These are phyloP conservation scores for Nakazawaea sp. DNA, from an alignment of 805 yeast species.

Conservation along the genomic window DNA sequence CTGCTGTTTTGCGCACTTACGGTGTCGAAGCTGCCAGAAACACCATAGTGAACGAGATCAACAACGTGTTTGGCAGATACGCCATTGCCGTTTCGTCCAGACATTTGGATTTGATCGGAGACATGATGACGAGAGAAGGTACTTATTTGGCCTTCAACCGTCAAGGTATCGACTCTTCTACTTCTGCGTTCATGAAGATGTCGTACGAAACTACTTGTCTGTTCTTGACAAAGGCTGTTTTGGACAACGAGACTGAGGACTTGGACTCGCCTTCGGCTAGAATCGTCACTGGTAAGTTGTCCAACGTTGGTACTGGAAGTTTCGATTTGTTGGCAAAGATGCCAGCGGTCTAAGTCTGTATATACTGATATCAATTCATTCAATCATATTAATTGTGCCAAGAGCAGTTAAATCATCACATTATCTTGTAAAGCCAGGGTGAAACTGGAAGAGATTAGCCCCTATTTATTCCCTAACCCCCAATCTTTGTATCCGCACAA, in stretches of 20 bases:
- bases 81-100: conserved; percentile 90
- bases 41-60: conserved; percentile 93
- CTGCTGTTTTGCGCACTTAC: conserved; percentile 82
- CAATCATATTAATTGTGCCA: too few relatives aligned
- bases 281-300: conserved; percentile 85
- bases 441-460: too few relatives aligned
- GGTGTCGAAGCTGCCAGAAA: conserved; percentile 99
- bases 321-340: conserved; percentile 68
- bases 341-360: conserved; percentile 26
- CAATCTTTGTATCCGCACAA: too few relatives aligned
- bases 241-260: conserved; percentile 85
- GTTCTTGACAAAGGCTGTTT: conserved; percentile 92
- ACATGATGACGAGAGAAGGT: conserved; percentile 99
- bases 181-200: conserved; percentile 98
- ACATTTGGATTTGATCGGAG: conserved; percentile 95
- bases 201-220: conserved; percentile 98
- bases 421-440: too few relatives aligned
- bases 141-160: conserved; percentile 93
- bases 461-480: too few relatives aligned
- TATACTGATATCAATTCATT: too few relatives aligned
- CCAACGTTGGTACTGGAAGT: conserved; percentile 92
- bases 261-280: conserved; percentile 90
- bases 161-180: conserved; percentile 94
- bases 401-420: too few relatives aligned
- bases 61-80: conserved; percentile 91